Percentiles rank a stretch among this genome's conserved stretches.
phyloP scores from a whole-genome alignment of 345 rosid genomes.

The Orychophragmus violaceus region DNA sequence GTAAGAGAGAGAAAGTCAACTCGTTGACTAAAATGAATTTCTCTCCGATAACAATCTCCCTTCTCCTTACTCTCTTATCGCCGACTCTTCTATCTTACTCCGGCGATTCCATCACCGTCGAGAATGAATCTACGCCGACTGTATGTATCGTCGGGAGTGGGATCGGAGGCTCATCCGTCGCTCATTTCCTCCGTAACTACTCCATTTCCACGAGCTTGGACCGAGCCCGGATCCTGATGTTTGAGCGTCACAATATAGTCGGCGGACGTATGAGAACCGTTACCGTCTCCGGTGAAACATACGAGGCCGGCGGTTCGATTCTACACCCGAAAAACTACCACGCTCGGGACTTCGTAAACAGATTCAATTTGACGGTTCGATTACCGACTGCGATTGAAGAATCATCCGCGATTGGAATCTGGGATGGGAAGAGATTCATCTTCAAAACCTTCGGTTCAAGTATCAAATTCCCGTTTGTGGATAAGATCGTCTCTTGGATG shows the following conservation, averaged over 20 bases:
- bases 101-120: not conserved
- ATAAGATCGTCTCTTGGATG: constrained; percentile 50
- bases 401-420: constrained; percentile 55
- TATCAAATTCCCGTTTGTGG: constrained; percentile 38
- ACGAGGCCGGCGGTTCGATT: constrained; percentile 89
- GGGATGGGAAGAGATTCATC: constrained; percentile 65
- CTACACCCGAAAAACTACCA: constrained; percentile 85
- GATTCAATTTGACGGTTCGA: constrained; percentile 41
- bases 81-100: constrained; percentile 22
- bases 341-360: constrained; percentile 52
- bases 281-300: constrained; percentile 48
- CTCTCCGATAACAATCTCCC: not conserved
- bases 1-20: not conserved
- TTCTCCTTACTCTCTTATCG: constrained; percentile 10
- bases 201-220: constrained; percentile 22
- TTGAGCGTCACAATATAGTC: constrained; percentile 61
- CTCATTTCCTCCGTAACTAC: constrained; percentile 77
- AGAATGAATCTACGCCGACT: constrained; percentile 21
- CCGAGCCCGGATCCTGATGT: constrained; percentile 37
- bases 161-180: constrained; percentile 83
- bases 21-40: constrained; percentile 14
- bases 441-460: constrained; percentile 48
- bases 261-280: constrained; percentile 94
- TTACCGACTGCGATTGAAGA: constrained; percentile 44
- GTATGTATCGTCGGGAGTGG: constrained; percentile 85